These are phyloP conservation scores for Didymosphaeria variabile DNA, from an alignment of 2,329 filamentous ascomycete species.

Conservation along the genomic window DNA sequence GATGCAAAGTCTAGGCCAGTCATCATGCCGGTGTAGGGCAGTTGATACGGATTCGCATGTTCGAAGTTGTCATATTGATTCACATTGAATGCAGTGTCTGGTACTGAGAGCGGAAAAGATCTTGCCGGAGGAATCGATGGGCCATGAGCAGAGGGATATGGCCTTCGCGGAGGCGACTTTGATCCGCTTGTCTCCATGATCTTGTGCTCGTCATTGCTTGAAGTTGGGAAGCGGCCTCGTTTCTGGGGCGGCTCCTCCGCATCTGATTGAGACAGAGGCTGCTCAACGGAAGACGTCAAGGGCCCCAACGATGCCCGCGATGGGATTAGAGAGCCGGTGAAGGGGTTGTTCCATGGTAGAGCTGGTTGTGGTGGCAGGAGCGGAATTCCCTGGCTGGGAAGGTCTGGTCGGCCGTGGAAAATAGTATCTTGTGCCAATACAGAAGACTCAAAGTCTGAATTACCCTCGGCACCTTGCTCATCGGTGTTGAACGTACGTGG, in stretches of 20 bases:
- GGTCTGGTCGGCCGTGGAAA: not conserved
- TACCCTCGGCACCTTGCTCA: not conserved
- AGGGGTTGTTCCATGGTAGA: not conserved
- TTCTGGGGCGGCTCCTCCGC: not conserved
- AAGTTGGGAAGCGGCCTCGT: not conserved
- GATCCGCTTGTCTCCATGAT: not conserved
- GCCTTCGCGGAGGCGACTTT: not conserved
- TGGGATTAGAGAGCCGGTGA: not conserved
- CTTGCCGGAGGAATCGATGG: not conserved
- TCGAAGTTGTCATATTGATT: conserved; percentile 17
- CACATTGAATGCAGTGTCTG: conserved; percentile 5
- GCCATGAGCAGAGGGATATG: conserved; percentile 11
- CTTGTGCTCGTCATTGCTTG: not conserved
- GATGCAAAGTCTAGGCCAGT: not conserved
- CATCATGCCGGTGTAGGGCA: conserved; percentile 13
- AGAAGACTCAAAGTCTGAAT: conserved; percentile 2
- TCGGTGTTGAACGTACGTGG: not conserved
- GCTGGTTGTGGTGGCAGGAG: not conserved
- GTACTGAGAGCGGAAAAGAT: not conserved
- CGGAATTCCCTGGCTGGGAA: not conserved
- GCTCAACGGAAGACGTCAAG: not conserved
- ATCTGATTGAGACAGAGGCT: not conserved
- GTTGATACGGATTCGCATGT: conserved; percentile 14
- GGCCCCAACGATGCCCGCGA: not conserved
- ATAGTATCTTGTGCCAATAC: not conserved